Conservation (phyloP, 139 green algal genomes). For the Desmodesmus armatus region DNA sequence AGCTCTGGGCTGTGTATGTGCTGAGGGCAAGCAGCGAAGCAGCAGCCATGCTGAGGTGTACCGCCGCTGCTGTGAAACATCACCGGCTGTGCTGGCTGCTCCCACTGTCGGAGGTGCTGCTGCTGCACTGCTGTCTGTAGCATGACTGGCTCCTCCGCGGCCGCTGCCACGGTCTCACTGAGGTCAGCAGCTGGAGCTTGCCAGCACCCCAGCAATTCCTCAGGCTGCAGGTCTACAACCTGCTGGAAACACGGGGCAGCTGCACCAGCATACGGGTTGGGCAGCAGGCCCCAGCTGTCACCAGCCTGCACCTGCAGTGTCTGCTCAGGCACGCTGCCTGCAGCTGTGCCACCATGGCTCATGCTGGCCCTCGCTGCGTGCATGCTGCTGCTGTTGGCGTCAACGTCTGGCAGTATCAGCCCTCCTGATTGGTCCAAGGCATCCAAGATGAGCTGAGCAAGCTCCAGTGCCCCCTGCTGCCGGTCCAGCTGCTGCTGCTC, state of each 20-base stretch:
- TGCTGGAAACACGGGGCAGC: slow-evolving; percentile 6
- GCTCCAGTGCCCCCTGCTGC: background rate
- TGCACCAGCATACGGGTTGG: background rate
- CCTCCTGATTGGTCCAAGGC: slow-evolving; percentile 28
- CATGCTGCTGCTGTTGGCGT: background rate
- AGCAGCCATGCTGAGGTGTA: slow-evolving; percentile 1
- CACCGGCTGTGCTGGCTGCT: background rate
- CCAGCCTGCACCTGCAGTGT: background rate
- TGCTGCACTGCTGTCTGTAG: background rate
- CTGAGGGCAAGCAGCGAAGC: slow-evolving; percentile 31
- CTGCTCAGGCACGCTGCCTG: background rate
- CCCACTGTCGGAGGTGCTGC: background rate
- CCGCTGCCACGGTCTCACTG: too few species aligned
- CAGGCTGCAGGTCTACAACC: background rate
- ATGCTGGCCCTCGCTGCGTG: too few species aligned
- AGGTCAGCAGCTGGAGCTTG: background rate
- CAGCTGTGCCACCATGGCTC: background rate
- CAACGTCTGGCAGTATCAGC: background rate
- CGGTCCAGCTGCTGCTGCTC: background rate
- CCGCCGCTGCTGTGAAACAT: background rate
- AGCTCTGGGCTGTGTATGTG: background rate
- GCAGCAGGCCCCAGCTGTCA: slow-evolving; percentile 11
- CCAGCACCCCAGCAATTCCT: too few species aligned
- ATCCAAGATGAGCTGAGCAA: slow-evolving; percentile 21
- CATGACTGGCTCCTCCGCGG: too few species aligned